Base-by-base conservation (phyloP, 805 yeast species). In the Yamadazyma tumulicola region DNA sequence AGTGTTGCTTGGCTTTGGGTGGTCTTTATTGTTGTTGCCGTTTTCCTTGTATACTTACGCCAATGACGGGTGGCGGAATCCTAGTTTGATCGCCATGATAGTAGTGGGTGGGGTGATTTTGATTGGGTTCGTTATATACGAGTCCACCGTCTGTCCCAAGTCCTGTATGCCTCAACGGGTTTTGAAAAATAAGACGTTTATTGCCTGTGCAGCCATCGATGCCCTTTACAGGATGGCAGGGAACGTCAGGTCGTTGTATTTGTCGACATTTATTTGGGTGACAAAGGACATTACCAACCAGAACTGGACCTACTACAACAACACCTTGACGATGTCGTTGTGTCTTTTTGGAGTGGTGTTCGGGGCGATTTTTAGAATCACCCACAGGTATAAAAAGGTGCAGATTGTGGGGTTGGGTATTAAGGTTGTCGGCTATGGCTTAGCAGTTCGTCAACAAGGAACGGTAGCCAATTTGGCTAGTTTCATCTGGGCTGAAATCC, bases 71-170 rank as follows among this genome's bases (percentile, higher is more conserved):
- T 67, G 64, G 59, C 43, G 40, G 10, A 60, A 61, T 38, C 68
- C 69, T 14, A 56, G 61, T 32, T 51, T 69, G 49, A 69, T 69
- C 41, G 73, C 65, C 19, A 64, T 68, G 73, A 43, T 66, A 16
- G 55, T 63, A 28, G 54, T 65, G 41, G 74, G 74, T 39, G 57
- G 59, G 26, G 38, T 57, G 3, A 37, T 67, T 5, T 46, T 68
- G 36, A 52, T 64, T 16, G 38, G 42, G 6, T 67, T 58, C 37
- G 51, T 49, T 4, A 26, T 64, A 16, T 66, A 60, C 49, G 74
- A 69, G 46, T 46, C 49, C 31, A 55, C 34, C 34, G 46, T 50
- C 21, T 59, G 67, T 13, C 61, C 66, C 25, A 55, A 47, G 43
- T 68, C 72, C 14, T 48, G 55, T 19, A 52, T 61, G 47, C 69